These are phyloP conservation scores for Millerozyma miso DNA, from an alignment of 805 yeast species.

Conservation along the genomic window DNA sequence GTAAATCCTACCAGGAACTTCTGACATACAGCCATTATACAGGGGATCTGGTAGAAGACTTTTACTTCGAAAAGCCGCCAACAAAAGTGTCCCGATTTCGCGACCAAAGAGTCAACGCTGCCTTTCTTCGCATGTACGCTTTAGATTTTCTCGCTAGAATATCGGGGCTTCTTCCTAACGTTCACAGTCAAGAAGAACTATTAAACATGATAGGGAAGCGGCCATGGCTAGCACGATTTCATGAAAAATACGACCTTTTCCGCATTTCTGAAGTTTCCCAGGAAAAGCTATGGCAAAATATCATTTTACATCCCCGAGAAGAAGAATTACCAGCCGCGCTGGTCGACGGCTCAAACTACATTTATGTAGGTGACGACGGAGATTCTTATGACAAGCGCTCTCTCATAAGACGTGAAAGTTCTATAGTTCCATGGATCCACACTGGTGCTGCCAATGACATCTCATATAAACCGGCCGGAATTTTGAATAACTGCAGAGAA, in stretches of 20 bases:
- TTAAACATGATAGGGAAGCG: not conserved
- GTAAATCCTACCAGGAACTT: not conserved
- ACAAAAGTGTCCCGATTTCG: constrained; percentile 15
- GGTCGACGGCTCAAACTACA: constrained; percentile 19
- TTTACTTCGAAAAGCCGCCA: not conserved
- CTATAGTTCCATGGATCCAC: constrained; percentile 3
- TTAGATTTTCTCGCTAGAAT: constrained; percentile 42
- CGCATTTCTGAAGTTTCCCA: constrained; percentile 40
- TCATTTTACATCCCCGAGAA: constrained; percentile 47
- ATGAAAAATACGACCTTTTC: constrained; percentile 17
- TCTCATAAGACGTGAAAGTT: constrained; percentile 4
- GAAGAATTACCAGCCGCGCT: constrained; percentile 29
- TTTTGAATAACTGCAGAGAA: constrained; percentile 14
- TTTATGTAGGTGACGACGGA: constrained; percentile 18
- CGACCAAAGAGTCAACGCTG: constrained; percentile 49
- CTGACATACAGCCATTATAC: not conserved
- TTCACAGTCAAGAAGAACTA: not conserved
- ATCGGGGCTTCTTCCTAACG: constrained; percentile 21
- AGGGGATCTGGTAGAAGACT: not conserved
- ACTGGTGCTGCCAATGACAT: not conserved
- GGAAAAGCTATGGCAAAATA: constrained; percentile 51
- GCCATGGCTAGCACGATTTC: not conserved
- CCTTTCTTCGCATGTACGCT: constrained; percentile 47
- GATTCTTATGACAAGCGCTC: constrained; percentile 2
- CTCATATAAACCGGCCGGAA: constrained; percentile 33